Evolutionary conservation across 1,284 basidiomycete genomes (phyloP), one percentile per base, ranked within the genome.

Genomic region (Puccinia polysora): DNA sequence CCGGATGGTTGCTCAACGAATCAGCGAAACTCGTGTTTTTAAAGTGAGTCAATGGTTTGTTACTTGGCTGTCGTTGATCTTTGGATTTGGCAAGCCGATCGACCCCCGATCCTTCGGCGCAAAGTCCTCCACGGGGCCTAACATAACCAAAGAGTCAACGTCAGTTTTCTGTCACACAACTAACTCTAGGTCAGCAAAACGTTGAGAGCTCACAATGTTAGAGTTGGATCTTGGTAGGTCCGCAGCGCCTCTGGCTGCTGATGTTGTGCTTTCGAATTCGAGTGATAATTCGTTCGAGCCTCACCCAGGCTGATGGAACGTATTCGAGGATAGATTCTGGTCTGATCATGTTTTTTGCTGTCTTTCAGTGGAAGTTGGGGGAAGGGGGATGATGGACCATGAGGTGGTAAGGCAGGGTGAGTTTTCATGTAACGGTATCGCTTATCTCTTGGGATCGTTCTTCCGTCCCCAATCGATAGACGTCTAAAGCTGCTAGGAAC

Each of bases 381-480:
- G 6, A 59, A 38, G 8, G 18, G n/a, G 36, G 56, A 36, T 18
- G 56, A 59, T 2, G 56, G 56, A 0, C 56, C 56, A 12, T 59
- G 34, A 0, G 56, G 56, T 14, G 56, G 56, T n/a, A 59, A 38
- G 20, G 45, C 6, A 5, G 45, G 60, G 15, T 63, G 60, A 23
- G 45, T 63, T 49, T 63, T 63, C 60, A 49, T 47, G n/a, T 63
- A 63, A 10, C n/a, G 25, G 25, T 63, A 49, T 30, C 60, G 40
- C n/a, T 49, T 47, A 43, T 63, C 60, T 18, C 60, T 38, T 3
- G 60, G 40, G 10, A 30, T 43, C 23, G 60, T 34, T 12, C 30
- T 20, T 20, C 43, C 60, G n/a, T 63, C 60, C n/a, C 30, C 45
- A 23, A 49, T 49, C 40, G 60, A 63, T 43, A 63, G 43, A 6